A percentile compares a stretch with the other conserved stretches of the same genome.
These are phyloP conservation scores for Cymbopogon citratus DNA, from an alignment of 176 grass and related monocot genomes.

Conservation along the genomic window DNA sequence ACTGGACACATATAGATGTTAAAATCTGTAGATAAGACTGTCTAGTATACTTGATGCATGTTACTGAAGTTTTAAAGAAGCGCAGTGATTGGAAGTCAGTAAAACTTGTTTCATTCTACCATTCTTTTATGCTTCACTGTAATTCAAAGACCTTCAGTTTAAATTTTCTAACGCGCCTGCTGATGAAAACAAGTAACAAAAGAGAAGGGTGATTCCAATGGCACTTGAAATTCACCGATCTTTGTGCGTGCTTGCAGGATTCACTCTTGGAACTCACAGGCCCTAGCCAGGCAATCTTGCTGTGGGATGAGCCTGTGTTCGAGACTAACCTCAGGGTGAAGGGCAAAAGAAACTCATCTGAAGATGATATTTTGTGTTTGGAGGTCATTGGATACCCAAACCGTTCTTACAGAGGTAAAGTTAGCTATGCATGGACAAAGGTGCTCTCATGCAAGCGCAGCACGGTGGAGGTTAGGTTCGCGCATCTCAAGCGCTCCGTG, in stretches of 20 bases:
- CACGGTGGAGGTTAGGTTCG: neutral
- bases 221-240: neutral
- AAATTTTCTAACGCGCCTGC: neutral
- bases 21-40: no score
- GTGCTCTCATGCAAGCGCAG: neutral
- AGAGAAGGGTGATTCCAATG: neutral
- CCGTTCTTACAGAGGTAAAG: neutral
- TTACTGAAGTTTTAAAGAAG: no score
- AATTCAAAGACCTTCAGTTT: neutral
- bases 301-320: neutral
- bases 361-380: neutral
- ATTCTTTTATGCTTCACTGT: neutral
- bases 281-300: neutral
- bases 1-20: no score
- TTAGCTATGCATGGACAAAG: neutral
- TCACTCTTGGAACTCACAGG: conserved; percentile 13
- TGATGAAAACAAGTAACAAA: neutral
- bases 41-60: no score
- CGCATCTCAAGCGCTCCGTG: neutral
- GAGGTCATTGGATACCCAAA: neutral
- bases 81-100: no score
- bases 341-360: neutral
- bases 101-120: neutral
- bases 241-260: neutral
- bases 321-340: conserved; percentile 16